Conservation (phyloP, 441 rosid species). For the Gossypium aridum region DNA sequence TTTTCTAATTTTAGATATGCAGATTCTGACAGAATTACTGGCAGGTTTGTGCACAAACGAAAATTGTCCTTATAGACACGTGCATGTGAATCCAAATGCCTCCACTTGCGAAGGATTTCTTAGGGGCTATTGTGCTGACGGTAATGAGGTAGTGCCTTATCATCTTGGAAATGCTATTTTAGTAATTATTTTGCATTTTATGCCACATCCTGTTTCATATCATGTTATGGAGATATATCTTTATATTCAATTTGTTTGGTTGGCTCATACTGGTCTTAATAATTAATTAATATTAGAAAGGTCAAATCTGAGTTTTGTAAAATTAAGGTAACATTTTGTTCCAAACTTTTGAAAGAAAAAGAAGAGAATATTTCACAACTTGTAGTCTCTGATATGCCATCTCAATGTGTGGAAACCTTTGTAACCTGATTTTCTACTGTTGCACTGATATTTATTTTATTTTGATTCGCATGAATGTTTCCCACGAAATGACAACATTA, state of each 20-base stretch:
- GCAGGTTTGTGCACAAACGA: slow-evolving; percentile 88
- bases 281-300: neutral
- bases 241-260: neutral
- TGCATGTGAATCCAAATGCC: slow-evolving; percentile 82
- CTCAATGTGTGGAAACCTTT: neutral
- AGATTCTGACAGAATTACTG: slow-evolving; percentile 25
- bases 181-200: neutral
- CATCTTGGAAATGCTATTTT: neutral
- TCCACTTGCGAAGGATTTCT: slow-evolving; percentile 81
- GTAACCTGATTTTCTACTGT: neutral
- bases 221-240: neutral
- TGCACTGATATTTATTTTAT: neutral
- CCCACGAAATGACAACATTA: neutral
- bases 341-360: neutral
- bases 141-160: slow-evolving; percentile 63
- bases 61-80: slow-evolving; percentile 86
- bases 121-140: slow-evolving; percentile 89
- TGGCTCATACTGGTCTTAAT: neutral
- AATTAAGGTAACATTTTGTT: neutral
- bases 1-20: neutral
- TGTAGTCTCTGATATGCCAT: neutral
- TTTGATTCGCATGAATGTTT: neutral
- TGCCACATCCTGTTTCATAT: neutral
- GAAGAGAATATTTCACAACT: neutral
- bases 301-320: neutral